Evolutionary conservation across 345 rosid genomes (phyloP).

Genomic region (Kernera saxatilis): DNA sequence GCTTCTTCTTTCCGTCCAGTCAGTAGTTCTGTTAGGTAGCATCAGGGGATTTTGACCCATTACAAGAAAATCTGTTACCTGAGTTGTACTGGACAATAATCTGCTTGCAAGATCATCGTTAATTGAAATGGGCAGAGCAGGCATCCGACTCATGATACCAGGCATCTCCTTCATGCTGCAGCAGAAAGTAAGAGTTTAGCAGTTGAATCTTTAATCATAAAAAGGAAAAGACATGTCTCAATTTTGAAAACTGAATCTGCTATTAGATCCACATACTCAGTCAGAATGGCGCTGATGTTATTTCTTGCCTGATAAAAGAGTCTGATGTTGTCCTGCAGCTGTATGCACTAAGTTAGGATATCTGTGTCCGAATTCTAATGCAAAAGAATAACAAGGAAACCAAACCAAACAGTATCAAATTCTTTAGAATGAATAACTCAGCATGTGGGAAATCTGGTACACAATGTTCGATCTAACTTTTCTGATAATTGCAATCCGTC

Average conservation of each 20-base stretch:
- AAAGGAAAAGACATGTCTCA: constrained; percentile 2
- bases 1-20: neutral
- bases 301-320: constrained; percentile 64
- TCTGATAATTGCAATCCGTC: neutral
- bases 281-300: constrained; percentile 65
- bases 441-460: neutral
- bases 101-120: constrained; percentile 70
- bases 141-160: constrained; percentile 94
- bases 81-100: constrained; percentile 49
- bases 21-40: neutral
- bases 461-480: neutral
- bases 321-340: constrained; percentile 81
- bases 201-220: constrained; percentile 5
- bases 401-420: neutral
- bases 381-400: neutral
- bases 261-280: constrained; percentile 54
- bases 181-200: constrained; percentile 15
- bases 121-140: constrained; percentile 61
- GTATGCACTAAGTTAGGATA: constrained; percentile 30
- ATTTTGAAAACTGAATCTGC: constrained; percentile 7
- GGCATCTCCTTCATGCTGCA: constrained; percentile 85
- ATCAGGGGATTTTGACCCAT: neutral
- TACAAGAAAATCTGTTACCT: constrained; percentile 42
- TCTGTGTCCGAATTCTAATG: neutral
- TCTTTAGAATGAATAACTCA: neutral